Evolutionary conservation across 108 stramenopile species (phyloP).

Genomic region (Asterionellopsis glacialis): DNA sequence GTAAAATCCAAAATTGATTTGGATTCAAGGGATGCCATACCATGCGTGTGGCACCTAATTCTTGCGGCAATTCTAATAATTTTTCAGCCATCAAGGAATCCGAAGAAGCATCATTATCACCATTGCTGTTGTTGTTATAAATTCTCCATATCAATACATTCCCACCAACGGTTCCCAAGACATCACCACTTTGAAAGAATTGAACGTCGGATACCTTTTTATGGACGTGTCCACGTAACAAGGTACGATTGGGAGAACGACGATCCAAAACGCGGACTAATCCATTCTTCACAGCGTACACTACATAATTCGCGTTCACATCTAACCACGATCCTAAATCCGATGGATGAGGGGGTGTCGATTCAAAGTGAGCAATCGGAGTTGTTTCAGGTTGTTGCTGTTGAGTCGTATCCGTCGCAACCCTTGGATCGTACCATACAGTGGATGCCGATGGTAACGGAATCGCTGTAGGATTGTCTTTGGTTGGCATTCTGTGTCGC

Average conservation of each 20-base stretch:
- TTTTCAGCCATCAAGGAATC: slow-evolving; percentile 58
- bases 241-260: slow-evolving; percentile 33
- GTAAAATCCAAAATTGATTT: slow-evolving; percentile 60
- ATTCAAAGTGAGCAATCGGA: not conserved
- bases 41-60: slow-evolving; percentile 13
- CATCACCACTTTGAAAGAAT: slow-evolving; percentile 41
- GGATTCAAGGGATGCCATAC: slow-evolving; percentile 85
- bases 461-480: no score
- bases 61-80: slow-evolving; percentile 39
- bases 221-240: slow-evolving; percentile 60
- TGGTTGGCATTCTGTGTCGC: no score
- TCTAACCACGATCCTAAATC: slow-evolving; percentile 44
- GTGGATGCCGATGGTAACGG: no score
- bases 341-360: slow-evolving; percentile 26
- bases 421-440: no score
- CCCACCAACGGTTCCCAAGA: slow-evolving; percentile 36
- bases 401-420: no score
- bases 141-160: slow-evolving; percentile 37
- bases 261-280: slow-evolving; percentile 79
- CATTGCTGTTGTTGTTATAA: not conserved
- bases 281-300: slow-evolving; percentile 84
- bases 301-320: slow-evolving; percentile 67
- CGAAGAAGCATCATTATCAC: slow-evolving; percentile 26
- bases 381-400: no score
- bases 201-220: slow-evolving; percentile 33